Base-by-base conservation (phyloP, 305 asterid genomes). In the Striga hermonthica region DNA sequence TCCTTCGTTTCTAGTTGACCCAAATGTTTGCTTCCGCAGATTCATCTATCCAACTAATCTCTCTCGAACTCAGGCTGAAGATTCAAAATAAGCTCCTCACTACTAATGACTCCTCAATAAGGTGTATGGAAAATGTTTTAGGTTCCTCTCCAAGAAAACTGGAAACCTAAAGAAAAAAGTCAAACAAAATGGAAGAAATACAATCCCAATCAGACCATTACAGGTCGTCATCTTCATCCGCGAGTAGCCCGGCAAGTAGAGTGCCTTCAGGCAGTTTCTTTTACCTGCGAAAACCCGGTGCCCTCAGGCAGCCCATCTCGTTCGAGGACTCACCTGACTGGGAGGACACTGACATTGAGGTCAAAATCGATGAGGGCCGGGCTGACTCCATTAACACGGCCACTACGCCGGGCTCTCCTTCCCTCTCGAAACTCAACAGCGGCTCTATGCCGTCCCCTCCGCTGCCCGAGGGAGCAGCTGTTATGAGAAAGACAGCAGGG, bases 301-400 rank as follows among this genome's bases (percentile, higher is more conserved):
- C 94, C 11, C 65, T 80, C 54, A 84, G 98, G 66, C 95, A 90
- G 55, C 95, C 99, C 2, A 90, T 94, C 71, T 94, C 97, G 1
- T 94, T 90, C 48, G 99, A 94, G 82, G 99, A 94, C 75, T 94
- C 99, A 5, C 99, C 97, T 0, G 96, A 86, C 45, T 94, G 99
- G 99, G 99, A 85, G 6, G 98, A 91, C 67, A 87, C 95, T 0
- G 95, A 93, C 57, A 69, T 84, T 58, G 98, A 90, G 70, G 97
- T 75, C 64, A 85, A 80, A 77, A 84, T 85, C 60, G 96, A 90
- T 47, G 96, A 84, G 62, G 95, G 94, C 63, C 89, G 93, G 70
- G 91, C 86, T 13, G 99, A 88, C 62, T 85, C 99, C 66, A 84
- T 88, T 40, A 80, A 88, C 65, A 76, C 87, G 7, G 95, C 95